Conservation (phyloP, 192 early-diverging fungal genomes). For the Podila minutissima region DNA sequence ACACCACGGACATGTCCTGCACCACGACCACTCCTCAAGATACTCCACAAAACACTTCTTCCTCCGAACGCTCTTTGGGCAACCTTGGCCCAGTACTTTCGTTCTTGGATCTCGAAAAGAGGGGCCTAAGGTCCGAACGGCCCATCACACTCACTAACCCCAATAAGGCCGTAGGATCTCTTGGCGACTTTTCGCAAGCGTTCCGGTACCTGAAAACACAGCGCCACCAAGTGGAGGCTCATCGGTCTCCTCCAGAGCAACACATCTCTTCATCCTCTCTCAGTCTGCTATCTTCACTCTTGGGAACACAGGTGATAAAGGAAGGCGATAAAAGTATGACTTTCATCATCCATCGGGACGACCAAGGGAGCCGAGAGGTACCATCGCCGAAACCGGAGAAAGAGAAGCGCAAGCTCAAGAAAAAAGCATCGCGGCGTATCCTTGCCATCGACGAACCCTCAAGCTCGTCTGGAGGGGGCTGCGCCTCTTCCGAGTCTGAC, state of each 20-base stretch:
- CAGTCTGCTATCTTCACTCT: too few species aligned
- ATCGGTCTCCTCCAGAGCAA: neutral
- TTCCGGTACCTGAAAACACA: constrained; percentile 30
- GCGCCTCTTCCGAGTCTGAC: constrained; percentile 36
- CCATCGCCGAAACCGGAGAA: neutral
- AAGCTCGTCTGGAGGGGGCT: constrained; percentile 27
- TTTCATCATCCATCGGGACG: too few species aligned
- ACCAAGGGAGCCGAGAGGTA: too few species aligned
- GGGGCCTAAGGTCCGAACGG: neutral
- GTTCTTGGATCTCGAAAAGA: constrained; percentile 21
- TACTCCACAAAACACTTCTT: neutral
- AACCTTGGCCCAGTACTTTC: constrained; percentile 20
- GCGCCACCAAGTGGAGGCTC: neutral
- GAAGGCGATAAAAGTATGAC: too few species aligned
- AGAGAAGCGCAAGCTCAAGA: constrained; percentile 7
- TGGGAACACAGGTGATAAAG: too few species aligned
- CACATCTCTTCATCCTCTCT: too few species aligned
- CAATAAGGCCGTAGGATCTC: neutral
- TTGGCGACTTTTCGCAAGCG: constrained; percentile 16
- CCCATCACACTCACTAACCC: neutral
- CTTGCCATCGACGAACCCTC: constrained; percentile 41
- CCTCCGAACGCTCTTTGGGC: neutral
- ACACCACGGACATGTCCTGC: neutral
- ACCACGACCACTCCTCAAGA: constrained; percentile 1
- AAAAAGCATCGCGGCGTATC: neutral